Percentiles rank a stretch among this genome's conserved stretches.
Conservation (phyloP, 441 rosid species). For the Populus hybrid region DNA sequence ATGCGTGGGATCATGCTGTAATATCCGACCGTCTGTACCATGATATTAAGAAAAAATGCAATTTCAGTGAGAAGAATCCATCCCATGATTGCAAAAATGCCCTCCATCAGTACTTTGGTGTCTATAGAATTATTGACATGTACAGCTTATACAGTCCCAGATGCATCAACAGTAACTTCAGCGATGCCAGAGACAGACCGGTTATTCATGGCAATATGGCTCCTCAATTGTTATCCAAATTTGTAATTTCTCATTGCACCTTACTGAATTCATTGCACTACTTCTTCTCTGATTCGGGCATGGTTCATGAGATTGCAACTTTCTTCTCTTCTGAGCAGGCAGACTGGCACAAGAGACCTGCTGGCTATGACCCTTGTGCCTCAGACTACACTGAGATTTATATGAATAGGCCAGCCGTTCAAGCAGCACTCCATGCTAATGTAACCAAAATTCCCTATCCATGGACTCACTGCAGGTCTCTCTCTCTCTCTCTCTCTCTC, state of each 20-base stretch:
- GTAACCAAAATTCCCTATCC: constrained; percentile 53
- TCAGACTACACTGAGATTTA: constrained; percentile 48
- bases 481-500: too few relatives aligned
- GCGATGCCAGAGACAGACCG: constrained; percentile 32
- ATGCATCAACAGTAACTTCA: constrained; percentile 33
- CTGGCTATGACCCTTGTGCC: constrained; percentile 69
- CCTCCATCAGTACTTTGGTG: constrained; percentile 39
- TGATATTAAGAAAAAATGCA: constrained; percentile 39
- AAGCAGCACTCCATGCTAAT: constrained; percentile 72
- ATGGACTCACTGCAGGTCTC: constrained; percentile 84
- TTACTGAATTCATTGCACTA: neutral
- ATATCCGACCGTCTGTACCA: constrained; percentile 56
- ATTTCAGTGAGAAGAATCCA: constrained; percentile 33
- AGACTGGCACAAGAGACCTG: constrained; percentile 51
- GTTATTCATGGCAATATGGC: constrained; percentile 25
- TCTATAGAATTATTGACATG: constrained; percentile 61
- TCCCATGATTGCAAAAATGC: constrained; percentile 33
- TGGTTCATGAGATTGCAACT: neutral
- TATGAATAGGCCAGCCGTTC: constrained; percentile 69
- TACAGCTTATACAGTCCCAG: constrained; percentile 58
- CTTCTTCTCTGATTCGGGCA: neutral
- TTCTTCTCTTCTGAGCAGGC: constrained; percentile 19
- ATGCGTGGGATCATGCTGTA: constrained; percentile 77
- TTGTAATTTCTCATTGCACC: constrained; percentile 27
- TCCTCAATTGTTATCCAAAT: constrained; percentile 43